These are phyloP conservation scores for Aspergillus sclerotioniger DNA, from an alignment of 495 filamentous ascomycete genomes.

Conservation along the genomic window DNA sequence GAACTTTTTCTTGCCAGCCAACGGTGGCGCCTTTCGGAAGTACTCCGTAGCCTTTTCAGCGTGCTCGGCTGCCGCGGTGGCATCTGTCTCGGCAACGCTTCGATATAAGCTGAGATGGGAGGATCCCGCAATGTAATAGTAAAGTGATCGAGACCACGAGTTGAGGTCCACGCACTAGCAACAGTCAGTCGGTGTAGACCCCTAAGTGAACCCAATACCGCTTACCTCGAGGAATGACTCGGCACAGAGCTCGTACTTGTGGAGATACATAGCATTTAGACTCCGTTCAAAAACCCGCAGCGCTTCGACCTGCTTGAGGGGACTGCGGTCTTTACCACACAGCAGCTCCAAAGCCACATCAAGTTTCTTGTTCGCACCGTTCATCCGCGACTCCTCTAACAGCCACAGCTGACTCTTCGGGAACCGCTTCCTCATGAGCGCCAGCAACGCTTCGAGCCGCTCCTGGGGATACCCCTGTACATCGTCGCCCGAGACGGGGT, in stretches of 20 bases:
- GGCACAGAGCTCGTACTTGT: slow-evolving; percentile 68
- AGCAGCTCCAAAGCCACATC: slow-evolving; percentile 67
- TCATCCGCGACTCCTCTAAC: slow-evolving; percentile 83
- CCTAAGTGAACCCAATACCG: not conserved
- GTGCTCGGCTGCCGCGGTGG: slow-evolving; percentile 49
- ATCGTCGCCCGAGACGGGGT: slow-evolving; percentile 46
- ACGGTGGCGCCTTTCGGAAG: slow-evolving; percentile 66
- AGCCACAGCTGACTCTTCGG: slow-evolving; percentile 84
- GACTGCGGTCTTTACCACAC: slow-evolving; percentile 53
- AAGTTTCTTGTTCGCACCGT: slow-evolving; percentile 64
- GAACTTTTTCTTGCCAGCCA: slow-evolving; percentile 83
- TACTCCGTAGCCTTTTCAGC: slow-evolving; percentile 67
- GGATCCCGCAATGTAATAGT: slow-evolving; percentile 83
- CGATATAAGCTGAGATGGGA: slow-evolving; percentile 80
- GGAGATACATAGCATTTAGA: slow-evolving; percentile 73
- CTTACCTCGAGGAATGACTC: slow-evolving; percentile 66
- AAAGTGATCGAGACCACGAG: slow-evolving; percentile 85
- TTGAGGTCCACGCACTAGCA: slow-evolving; percentile 73
- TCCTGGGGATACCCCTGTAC: slow-evolving; percentile 70
- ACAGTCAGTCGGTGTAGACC: slow-evolving; percentile 8
- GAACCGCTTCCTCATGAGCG: slow-evolving; percentile 72
- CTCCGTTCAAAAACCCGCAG: slow-evolving; percentile 82
- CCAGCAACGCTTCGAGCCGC: slow-evolving; percentile 65
- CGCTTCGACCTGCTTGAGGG: slow-evolving; percentile 81
- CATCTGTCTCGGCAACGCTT: slow-evolving; percentile 43